These are phyloP conservation scores for Elsinoe australis DNA, from an alignment of 2,329 filamentous ascomycete genomes.

Conservation along the genomic window DNA sequence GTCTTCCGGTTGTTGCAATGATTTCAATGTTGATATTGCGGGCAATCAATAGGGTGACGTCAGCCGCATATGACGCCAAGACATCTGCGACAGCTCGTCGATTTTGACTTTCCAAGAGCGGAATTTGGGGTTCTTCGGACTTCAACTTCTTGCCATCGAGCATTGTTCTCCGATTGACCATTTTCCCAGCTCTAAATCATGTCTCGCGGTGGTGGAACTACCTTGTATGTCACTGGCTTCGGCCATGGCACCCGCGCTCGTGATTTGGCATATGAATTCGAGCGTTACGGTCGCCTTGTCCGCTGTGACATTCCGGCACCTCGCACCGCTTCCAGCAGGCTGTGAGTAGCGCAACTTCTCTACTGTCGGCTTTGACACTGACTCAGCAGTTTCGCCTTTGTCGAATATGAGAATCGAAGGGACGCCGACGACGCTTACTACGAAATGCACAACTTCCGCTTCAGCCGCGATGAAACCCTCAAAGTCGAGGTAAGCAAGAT, in stretches of 20 bases:
- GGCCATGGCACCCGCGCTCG: slow-evolving; percentile 96
- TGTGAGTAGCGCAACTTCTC: slow-evolving; percentile 58
- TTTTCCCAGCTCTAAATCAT: slow-evolving; percentile 42
- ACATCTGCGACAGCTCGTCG: background rate
- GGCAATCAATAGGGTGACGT: too few species aligned
- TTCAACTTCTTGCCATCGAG: background rate
- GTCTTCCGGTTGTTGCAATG: too few species aligned
- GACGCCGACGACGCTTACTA: slow-evolving; percentile 99
- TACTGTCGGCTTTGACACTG: slow-evolving; percentile 4
- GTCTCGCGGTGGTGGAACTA: slow-evolving; percentile 82
- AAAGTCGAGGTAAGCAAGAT: slow-evolving; percentile 92
- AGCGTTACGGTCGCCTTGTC: slow-evolving; percentile 98
- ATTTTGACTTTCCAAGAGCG: slow-evolving; percentile 4
- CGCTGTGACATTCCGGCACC: slow-evolving; percentile 97
- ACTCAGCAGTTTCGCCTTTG: slow-evolving; percentile 73
- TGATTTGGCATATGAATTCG: slow-evolving; percentile 99
- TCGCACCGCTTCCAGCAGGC: slow-evolving; percentile 82
- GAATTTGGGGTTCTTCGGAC: background rate
- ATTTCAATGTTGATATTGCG: too few species aligned
- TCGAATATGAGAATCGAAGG: slow-evolving; percentile 96
- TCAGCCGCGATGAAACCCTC: slow-evolving; percentile 86
- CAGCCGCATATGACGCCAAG: too few species aligned
- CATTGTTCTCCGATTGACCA: background rate
- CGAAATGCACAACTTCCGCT: slow-evolving; percentile 99
- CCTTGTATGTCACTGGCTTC: slow-evolving; percentile 98